Evolutionary conservation across 768 basidiomycete genomes (phyloP), one percentile per base, ranked within the genome.

Genomic region (Mycena rebaudengoi): DNA sequence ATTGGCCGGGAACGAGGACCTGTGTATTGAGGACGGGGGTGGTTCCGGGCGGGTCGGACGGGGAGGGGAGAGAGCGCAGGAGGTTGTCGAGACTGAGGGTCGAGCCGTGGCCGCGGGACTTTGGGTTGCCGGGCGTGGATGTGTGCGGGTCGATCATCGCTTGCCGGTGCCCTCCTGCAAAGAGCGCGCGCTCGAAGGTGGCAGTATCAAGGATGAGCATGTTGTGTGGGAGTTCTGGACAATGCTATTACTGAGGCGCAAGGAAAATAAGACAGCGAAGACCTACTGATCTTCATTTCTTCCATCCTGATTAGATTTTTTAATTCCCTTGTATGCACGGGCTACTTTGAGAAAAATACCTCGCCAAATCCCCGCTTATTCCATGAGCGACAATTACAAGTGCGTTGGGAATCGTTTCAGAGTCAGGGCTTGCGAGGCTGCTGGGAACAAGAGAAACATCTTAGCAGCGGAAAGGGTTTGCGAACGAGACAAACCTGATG

Each of bases 251-350:
- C 45, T 3, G 39, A 12, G 29, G 5, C n/a, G 7, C 48, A 30
- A 23, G 16, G 37, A 62, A 63, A 33, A 29, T 23, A 40, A 23
- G n/a, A n/a, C n/a, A n/a, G n/a, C 20, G 45, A 53, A 37, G 40
- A 75, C 91, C 70, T 71, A 94, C 92, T 90, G 71, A 94, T 91
- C 76, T 87, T 88, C 85, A 94, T 89, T 46, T 93, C 91, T 53
- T 91, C 89, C 35, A 94, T 79, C 18, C 87, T n/a, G n/a, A n/a
- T n/a, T n/a, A n/a, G n/a, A n/a, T n/a, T n/a, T n/a, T n/a, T n/a
- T n/a, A n/a, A n/a, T n/a, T n/a, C n/a, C n/a, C n/a, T n/a, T n/a
- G n/a, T n/a, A n/a, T n/a, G n/a, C n/a, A n/a, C n/a, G n/a, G n/a
- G n/a, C n/a, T n/a, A n/a, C n/a, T n/a, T n/a, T n/a, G n/a, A n/a